Percentiles rank a stretch among this genome's conserved stretches.
Conservation (phyloP, 78 protist genomes). For the Chrysochromulina parva region DNA sequence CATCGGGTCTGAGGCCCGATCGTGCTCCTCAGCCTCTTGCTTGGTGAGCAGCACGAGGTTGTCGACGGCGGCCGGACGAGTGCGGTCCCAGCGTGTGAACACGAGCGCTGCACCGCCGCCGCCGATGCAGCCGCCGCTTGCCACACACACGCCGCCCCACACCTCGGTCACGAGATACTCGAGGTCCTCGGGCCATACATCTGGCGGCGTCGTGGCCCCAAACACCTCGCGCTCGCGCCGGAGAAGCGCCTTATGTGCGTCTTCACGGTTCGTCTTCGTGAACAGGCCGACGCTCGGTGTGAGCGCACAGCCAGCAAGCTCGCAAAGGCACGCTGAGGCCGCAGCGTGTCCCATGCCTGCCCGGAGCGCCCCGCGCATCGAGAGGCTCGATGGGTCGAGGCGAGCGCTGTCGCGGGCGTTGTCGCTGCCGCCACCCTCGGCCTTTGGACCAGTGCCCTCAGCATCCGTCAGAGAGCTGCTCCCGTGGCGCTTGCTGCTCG, state of each 20-base stretch:
- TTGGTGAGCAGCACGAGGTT: not conserved
- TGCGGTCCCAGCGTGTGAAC: not conserved
- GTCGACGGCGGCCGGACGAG: not conserved
- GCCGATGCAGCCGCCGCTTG: not conserved
- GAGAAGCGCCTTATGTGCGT: not conserved
- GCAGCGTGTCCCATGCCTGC: not conserved
- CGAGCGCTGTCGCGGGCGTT: not conserved
- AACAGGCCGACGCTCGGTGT: not conserved
- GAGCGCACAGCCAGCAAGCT: not conserved
- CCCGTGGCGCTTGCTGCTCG: no score
- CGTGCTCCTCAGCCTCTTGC: not conserved
- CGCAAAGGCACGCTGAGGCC: not conserved
- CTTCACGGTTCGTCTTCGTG: not conserved
- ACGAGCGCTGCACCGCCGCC: not conserved
- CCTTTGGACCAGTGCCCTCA: not conserved
- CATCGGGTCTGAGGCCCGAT: not conserved
- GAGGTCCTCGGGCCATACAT: not conserved
- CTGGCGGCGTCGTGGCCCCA: not conserved
- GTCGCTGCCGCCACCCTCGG: not conserved
- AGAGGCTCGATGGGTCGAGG: not conserved
- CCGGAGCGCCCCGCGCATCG: no score
- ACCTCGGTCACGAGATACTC: not conserved
- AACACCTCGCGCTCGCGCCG: constrained; percentile 1
- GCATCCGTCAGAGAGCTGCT: not conserved
- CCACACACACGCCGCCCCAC: not conserved